Percentiles rank a stretch among this genome's conserved stretches.
Evolutionary conservation across 495 filamentous ascomycete genomes (phyloP).

Genomic region (Aspergillus sclerotiicarbonarius): DNA sequence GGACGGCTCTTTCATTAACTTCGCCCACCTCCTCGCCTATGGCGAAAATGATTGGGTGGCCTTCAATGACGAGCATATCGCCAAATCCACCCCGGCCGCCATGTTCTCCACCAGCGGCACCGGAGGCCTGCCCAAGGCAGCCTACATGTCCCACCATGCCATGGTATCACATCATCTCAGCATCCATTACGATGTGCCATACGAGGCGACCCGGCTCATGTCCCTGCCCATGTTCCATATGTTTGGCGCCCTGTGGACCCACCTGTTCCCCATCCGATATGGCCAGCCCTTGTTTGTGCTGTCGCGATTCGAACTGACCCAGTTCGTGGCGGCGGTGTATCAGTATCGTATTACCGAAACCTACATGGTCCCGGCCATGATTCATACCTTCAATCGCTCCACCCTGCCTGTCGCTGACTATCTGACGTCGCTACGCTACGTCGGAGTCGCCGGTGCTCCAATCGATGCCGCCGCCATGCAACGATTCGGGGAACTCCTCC

Average conservation of each 20-base stretch:
- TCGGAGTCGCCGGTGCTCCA: conserved; percentile 26
- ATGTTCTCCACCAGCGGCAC: conserved; percentile 58
- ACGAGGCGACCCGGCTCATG: conserved; percentile 49
- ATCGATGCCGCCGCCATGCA: conserved; percentile 27
- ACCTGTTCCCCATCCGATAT: conserved; percentile 53
- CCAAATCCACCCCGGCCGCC: conserved; percentile 49
- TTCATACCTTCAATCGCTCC: conserved; percentile 49
- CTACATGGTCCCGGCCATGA: conserved; percentile 60
- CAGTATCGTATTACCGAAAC: conserved; percentile 60
- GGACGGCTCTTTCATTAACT: conserved; percentile 27
- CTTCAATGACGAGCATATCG: conserved; percentile 45
- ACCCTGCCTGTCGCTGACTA: conserved; percentile 42
- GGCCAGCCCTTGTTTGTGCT: conserved; percentile 58
- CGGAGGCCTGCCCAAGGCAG: conserved; percentile 59
- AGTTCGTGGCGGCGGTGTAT: conserved; percentile 54
- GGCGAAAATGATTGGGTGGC: conserved; percentile 54
- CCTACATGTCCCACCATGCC: conserved; percentile 50
- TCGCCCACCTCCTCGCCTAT: conserved; percentile 44
- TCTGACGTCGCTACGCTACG: conserved; percentile 47
- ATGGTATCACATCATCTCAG: conserved; percentile 53
- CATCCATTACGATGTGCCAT: conserved; percentile 47
- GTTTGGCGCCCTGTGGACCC: conserved; percentile 53
- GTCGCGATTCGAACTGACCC: conserved; percentile 56
- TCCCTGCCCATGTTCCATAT: conserved; percentile 68
- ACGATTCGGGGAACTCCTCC: conserved; percentile 20